These are phyloP conservation scores for Sporothrix luriei DNA, from an alignment of 2,329 filamentous ascomycete species.

Conservation along the genomic window DNA sequence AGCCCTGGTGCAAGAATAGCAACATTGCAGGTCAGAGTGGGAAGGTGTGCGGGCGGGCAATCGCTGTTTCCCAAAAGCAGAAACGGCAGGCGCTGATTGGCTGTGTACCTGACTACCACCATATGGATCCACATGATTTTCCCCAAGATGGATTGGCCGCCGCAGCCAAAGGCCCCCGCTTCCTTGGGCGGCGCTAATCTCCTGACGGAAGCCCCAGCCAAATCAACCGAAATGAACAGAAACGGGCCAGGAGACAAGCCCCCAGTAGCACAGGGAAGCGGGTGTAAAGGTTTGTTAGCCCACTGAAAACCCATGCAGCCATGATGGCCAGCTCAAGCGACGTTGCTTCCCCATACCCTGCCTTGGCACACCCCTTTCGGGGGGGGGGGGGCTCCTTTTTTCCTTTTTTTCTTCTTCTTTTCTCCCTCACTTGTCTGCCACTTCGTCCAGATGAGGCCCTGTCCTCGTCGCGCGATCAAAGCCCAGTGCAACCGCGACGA, in stretches of 20 bases:
- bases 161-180: constrained; percentile 22
- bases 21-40: constrained; percentile 21
- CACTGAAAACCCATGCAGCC: not conserved
- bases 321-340: too few relatives aligned
- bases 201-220: constrained; percentile 31
- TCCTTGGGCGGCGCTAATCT: constrained; percentile 34
- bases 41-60: constrained; percentile 23
- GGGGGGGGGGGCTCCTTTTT: too few relatives aligned
- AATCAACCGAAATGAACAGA: constrained; percentile 36
- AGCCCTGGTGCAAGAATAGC: constrained; percentile 22
- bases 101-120: constrained; percentile 25
- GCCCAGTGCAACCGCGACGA: not conserved
- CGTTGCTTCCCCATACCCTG: not conserved
- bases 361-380: not conserved
- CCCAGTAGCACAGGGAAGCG: not conserved
- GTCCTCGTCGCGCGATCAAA: constrained; percentile 7
- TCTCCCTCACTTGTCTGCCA: too few relatives aligned
- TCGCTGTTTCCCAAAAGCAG: constrained; percentile 28
- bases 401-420: too few relatives aligned
- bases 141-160: constrained; percentile 29
- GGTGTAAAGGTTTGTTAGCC: not conserved
- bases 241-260: constrained; percentile 22
- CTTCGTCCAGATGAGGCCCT: too few relatives aligned
- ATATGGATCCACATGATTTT: constrained; percentile 9
- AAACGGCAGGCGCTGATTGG: constrained; percentile 3